Evolutionary conservation across 1,139 yeast species (phyloP).

Genomic region (Debaryomyces nepalensis): DNA sequence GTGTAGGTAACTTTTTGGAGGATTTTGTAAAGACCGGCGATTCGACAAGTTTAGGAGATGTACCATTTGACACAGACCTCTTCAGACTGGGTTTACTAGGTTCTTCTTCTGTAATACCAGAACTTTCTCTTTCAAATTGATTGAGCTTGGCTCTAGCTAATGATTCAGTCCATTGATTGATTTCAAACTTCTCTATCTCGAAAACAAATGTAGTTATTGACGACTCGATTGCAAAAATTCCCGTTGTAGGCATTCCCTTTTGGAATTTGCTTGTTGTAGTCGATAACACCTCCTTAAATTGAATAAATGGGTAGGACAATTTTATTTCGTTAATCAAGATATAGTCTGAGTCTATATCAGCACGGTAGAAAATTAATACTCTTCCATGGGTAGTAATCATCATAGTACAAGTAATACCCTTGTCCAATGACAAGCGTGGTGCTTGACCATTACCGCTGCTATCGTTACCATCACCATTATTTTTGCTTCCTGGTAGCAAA

Average conservation of each 20-base stretch:
- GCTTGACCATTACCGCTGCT: background rate
- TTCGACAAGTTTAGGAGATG: constrained; percentile 32
- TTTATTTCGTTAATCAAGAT: constrained; percentile 54
- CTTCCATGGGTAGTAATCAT: constrained; percentile 62
- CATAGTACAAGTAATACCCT: constrained; percentile 48
- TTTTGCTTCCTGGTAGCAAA: constrained; percentile 28
- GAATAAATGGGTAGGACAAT: constrained; percentile 51
- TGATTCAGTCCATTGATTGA: constrained; percentile 59
- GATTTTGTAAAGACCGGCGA: constrained; percentile 26
- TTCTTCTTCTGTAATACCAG: constrained; percentile 16
- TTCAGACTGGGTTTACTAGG: constrained; percentile 12
- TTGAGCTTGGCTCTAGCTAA: constrained; percentile 53
- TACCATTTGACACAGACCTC: constrained; percentile 19
- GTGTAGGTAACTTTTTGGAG: background rate
- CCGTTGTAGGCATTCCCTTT: constrained; percentile 44
- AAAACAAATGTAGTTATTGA: constrained; percentile 51
- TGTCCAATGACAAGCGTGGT: constrained; percentile 32
- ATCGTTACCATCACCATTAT: constrained; percentile 7
- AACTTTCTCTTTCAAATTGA: constrained; percentile 49
- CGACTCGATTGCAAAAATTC: constrained; percentile 60
- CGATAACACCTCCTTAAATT: constrained; percentile 57
- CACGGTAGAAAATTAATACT: constrained; percentile 51
- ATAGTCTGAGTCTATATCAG: constrained; percentile 34
- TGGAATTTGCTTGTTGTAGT: constrained; percentile 34
- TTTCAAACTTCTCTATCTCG: constrained; percentile 61